Evolutionary conservation across 495 filamentous ascomycete species (phyloP).

Genomic region (Aspergillus incahuasiensis): DNA sequence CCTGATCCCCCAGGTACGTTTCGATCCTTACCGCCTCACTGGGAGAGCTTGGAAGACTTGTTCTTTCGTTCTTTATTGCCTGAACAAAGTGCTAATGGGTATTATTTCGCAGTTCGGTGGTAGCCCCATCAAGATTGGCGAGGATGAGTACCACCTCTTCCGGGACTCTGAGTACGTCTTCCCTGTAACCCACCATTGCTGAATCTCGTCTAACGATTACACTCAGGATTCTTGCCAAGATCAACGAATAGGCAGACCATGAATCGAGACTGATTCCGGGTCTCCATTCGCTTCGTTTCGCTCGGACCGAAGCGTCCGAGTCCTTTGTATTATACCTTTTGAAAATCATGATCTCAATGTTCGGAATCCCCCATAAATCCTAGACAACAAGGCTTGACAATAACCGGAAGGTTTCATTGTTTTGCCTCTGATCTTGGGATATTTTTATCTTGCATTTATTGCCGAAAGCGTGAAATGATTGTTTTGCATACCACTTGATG

Average conservation of each 20-base stretch:
- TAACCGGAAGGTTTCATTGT: constrained; percentile 3
- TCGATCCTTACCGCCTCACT: not conserved
- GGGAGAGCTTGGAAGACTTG: too few species aligned
- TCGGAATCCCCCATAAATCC: constrained; percentile 24
- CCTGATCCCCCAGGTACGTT: constrained; percentile 88
- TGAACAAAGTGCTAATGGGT: not conserved
- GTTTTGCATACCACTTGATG: constrained; percentile 41
- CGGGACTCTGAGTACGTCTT: constrained; percentile 86
- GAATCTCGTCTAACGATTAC: constrained; percentile 20
- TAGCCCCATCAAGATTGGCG: constrained; percentile 92
- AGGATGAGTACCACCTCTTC: constrained; percentile 94
- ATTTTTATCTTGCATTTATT: constrained; percentile 34
- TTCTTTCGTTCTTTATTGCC: not conserved
- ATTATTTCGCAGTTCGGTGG: constrained; percentile 76
- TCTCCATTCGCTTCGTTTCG: constrained; percentile 18
- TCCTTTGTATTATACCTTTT: constrained; percentile 37
- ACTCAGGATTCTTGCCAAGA: constrained; percentile 75
- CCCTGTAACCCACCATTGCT: not conserved
- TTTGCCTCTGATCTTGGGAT: constrained; percentile 14
- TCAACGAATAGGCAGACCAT: constrained; percentile 63
- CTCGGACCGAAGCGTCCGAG: constrained; percentile 15
- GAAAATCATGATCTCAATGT: constrained; percentile 32
- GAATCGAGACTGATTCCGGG: constrained; percentile 13
- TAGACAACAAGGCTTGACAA: constrained; percentile 16
- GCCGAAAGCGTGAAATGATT: constrained; percentile 43